Evolutionary conservation across 257 asterid genomes (phyloP).

Genomic region (Apocynum venetum): DNA sequence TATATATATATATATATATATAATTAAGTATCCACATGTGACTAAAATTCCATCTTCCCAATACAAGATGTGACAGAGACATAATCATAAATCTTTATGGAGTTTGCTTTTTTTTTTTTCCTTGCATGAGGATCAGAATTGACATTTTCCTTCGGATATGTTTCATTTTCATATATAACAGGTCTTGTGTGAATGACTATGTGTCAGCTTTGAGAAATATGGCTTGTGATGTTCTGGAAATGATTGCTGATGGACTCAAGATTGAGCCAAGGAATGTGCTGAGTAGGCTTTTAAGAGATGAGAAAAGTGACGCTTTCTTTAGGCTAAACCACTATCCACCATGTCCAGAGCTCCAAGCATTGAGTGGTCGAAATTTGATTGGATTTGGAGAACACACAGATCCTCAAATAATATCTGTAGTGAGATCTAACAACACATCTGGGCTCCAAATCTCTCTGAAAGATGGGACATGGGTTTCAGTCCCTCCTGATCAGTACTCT

Average conservation of each 20-base stretch:
- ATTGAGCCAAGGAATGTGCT: slow-evolving; percentile 21
- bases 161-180: background rate
- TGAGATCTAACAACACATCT: slow-evolving; percentile 30
- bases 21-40: background rate
- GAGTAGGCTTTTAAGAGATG: slow-evolving; percentile 27
- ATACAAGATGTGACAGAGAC: no score
- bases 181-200: slow-evolving; percentile 17
- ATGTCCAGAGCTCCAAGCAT: slow-evolving; percentile 23
- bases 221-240: slow-evolving; percentile 29
- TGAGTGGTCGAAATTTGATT: slow-evolving; percentile 12
- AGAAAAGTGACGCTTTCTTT: slow-evolving; percentile 26
- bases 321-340: slow-evolving; percentile 35
- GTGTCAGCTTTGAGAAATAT: slow-evolving; percentile 21
- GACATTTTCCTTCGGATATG: background rate
- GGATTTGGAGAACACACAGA: slow-evolving; percentile 40
- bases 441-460: slow-evolving; percentile 28
- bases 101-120: background rate
- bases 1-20: no score
- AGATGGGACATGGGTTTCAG: slow-evolving; percentile 31
- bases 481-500: slow-evolving; percentile 30
- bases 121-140: background rate
- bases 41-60: background rate
- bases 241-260: slow-evolving; percentile 25
- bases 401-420: slow-evolving; percentile 30
- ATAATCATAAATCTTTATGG: background rate